Conservation (phyloP, 129 eudicot species). For the Glebionis coronaria region DNA sequence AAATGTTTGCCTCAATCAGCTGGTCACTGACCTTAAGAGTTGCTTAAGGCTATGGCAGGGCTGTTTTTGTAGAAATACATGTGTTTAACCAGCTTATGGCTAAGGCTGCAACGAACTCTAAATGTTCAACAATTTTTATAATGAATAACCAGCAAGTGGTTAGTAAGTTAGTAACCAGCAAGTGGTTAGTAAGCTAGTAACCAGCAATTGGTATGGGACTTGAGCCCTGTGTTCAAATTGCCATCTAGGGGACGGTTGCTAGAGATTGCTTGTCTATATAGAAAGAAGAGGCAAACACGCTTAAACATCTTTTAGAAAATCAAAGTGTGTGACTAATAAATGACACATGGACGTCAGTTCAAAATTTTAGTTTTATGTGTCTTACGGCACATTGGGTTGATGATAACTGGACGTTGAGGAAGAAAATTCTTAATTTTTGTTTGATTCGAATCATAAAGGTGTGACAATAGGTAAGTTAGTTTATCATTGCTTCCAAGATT, state of each 20-base stretch:
- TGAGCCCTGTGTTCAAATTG: neutral
- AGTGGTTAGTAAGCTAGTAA: no score
- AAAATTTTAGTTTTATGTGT: constrained; percentile 16
- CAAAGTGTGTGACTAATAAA: constrained; percentile 11
- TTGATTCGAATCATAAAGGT: neutral
- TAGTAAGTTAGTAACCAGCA: no score
- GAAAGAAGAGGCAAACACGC: neutral
- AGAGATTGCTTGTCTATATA: constrained; percentile 7
- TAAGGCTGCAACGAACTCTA: no score
- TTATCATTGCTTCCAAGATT: constrained; percentile 7
- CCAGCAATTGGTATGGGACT: constrained; percentile 1
- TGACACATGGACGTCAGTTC: neutral
- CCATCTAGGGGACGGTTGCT: constrained; percentile 4
- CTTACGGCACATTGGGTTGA: constrained; percentile 9
- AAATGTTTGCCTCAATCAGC: no score
- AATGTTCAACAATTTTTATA: no score
- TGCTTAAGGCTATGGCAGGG: no score
- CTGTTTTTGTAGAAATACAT: no score
- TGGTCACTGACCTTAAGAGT: no score
- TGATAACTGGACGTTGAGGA: neutral
- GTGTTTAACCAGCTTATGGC: no score
- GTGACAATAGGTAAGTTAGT: constrained; percentile 13
- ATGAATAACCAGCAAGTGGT: no score
- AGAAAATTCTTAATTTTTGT: neutral
- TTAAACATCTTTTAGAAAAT: constrained; percentile 2